Conservation (phyloP, 1,284 basidiomycete species). For the Peniophora sp. region DNA sequence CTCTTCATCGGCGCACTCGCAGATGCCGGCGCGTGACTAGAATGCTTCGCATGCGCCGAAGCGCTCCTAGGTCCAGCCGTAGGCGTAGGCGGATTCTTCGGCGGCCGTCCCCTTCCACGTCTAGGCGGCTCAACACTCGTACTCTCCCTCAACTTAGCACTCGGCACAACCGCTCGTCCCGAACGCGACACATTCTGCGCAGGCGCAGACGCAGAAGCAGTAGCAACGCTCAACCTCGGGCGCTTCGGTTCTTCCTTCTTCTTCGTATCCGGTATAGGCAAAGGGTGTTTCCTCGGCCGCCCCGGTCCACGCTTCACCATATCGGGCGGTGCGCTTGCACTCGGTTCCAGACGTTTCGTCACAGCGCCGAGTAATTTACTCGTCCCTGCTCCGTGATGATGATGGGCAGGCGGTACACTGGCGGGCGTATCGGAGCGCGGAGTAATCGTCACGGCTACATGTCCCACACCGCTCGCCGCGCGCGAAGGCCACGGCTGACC, state of each 20-base stretch:
- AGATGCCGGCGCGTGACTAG: neutral
- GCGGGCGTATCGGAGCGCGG: conserved; percentile 32
- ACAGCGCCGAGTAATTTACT: conserved; percentile 40
- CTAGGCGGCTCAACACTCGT: conserved; percentile 15
- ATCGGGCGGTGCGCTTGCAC: conserved; percentile 18
- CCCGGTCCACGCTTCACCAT: conserved; percentile 15
- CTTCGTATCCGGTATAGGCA: neutral
- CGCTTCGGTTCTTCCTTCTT: conserved; percentile 17
- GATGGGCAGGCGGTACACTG: conserved; percentile 36
- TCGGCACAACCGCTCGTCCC: conserved; percentile 24
- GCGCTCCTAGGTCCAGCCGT: conserved; percentile 1
- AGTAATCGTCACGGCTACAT: neutral
- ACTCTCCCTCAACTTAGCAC: conserved; percentile 25
- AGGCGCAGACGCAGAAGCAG: conserved; percentile 11
- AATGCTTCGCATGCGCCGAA: neutral
- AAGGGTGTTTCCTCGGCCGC: no score
- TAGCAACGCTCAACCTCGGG: conserved; percentile 26
- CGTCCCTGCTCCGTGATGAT: conserved; percentile 32
- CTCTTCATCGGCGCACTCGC: neutral
- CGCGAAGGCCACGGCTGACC: conserved; percentile 61
- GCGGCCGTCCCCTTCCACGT: conserved; percentile 14
- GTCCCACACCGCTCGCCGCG: conserved; percentile 37
- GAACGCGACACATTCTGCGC: conserved; percentile 12
- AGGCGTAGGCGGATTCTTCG: conserved; percentile 5
- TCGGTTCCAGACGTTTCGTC: conserved; percentile 44